phyloP scores from a whole-genome alignment of 805 yeast species.

The Komagataella pastoris region DNA sequence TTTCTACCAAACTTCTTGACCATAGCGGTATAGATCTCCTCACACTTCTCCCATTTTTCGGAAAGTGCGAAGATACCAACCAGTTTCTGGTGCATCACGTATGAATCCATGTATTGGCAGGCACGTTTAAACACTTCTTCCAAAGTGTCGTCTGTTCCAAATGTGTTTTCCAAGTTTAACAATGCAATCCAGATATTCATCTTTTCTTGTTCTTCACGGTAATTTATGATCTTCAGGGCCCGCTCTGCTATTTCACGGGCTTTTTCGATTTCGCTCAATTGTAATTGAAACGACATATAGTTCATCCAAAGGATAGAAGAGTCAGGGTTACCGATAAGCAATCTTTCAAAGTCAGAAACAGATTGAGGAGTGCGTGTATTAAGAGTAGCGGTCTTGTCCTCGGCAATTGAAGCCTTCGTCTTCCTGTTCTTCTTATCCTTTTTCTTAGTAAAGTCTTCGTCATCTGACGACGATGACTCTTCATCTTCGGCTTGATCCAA shows the following conservation, averaged over 20 bases:
- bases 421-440: constrained; percentile 32
- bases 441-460: constrained; percentile 24
- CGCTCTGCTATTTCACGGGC: constrained; percentile 90
- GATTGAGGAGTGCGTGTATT: constrained; percentile 85
- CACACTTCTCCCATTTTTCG: constrained; percentile 62
- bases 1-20: constrained; percentile 70
- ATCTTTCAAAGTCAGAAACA: constrained; percentile 80
- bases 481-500: constrained; percentile 65
- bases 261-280: constrained; percentile 84
- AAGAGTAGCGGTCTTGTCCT: constrained; percentile 78
- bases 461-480: constrained; percentile 41
- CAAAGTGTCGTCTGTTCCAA: constrained; percentile 75
- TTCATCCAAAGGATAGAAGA: constrained; percentile 95
- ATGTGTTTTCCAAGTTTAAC: constrained; percentile 84
- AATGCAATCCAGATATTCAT: constrained; percentile 93
- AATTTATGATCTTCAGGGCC: constrained; percentile 80
- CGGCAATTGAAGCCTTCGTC: constrained; percentile 26
- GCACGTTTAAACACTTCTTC: constrained; percentile 75
- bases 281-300: constrained; percentile 95
- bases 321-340: constrained; percentile 84
- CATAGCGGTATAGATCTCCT: constrained; percentile 47
- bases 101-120: constrained; percentile 84
- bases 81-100: constrained; percentile 67
- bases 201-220: constrained; percentile 87
- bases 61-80: constrained; percentile 64